A percentile compares a stretch with the other conserved stretches of the same genome.
These are phyloP conservation scores for Acorus gramineus DNA, from an alignment of 106 monocot genomes.

Conservation along the genomic window DNA sequence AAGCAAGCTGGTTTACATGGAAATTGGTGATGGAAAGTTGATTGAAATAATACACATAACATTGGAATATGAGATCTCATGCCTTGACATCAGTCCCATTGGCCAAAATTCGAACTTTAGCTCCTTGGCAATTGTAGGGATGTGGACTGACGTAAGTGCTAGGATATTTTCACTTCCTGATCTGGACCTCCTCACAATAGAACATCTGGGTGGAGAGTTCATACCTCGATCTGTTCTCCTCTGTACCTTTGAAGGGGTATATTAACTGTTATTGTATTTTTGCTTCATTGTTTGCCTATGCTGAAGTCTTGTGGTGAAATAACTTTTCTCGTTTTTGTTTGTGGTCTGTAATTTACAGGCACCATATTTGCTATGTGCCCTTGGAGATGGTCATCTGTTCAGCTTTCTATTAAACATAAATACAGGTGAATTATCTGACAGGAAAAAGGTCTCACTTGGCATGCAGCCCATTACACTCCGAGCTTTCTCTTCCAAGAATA, in stretches of 20 bases:
- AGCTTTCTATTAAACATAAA: slow-evolving; percentile 65
- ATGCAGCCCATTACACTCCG: slow-evolving; percentile 93
- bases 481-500: slow-evolving; percentile 86
- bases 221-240: slow-evolving; percentile 95
- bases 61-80: slow-evolving; percentile 89
- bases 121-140: slow-evolving; percentile 73
- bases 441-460: slow-evolving; percentile 94
- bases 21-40: slow-evolving; percentile 69
- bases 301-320: not conserved
- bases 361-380: slow-evolving; percentile 85
- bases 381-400: slow-evolving; percentile 95
- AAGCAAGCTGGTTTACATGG: slow-evolving; percentile 90
- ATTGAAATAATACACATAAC: slow-evolving; percentile 68
- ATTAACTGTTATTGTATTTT: not conserved
- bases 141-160: slow-evolving; percentile 99
- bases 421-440: slow-evolving; percentile 58
- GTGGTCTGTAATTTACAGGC: slow-evolving; percentile 24
- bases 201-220: slow-evolving; percentile 85
- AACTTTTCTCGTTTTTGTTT: not conserved
- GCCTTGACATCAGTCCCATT: slow-evolving; percentile 92
- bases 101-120: slow-evolving; percentile 60
- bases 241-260: slow-evolving; percentile 93
- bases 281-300: not conserved
- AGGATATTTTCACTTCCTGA: slow-evolving; percentile 78
- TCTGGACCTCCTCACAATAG: slow-evolving; percentile 65